Conservation (phyloP, 257 asterid genomes). For the Solanum megistacrolobum region DNA sequence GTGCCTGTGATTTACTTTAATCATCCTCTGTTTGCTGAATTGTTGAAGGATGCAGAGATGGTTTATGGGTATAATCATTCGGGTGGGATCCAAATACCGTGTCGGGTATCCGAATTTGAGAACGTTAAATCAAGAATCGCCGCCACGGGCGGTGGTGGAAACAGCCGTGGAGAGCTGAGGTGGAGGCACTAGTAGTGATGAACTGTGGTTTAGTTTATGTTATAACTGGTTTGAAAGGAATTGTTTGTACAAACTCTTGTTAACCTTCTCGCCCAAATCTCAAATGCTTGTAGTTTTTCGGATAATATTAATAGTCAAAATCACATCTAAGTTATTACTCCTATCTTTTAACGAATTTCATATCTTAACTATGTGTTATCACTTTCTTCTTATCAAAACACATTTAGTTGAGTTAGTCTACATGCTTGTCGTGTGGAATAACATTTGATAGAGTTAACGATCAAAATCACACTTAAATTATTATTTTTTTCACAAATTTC, state of each 20-base stretch:
- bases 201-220: neutral
- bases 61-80: conserved; percentile 47
- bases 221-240: neutral
- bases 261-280: neutral
- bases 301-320: neutral
- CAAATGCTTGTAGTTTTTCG: neutral
- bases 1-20: conserved; percentile 59
- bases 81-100: conserved; percentile 68
- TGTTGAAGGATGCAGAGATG: conserved; percentile 43
- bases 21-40: conserved; percentile 50
- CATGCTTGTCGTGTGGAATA: too few species aligned
- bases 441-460: neutral
- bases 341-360: neutral
- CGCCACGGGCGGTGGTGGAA: conserved; percentile 23
- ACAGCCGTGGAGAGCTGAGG: conserved; percentile 7
- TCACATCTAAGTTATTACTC: neutral
- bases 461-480: neutral
- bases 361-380: fast-evolving
- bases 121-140: conserved; percentile 44
- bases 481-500: too few species aligned
- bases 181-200: neutral
- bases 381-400: neutral
- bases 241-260: neutral
- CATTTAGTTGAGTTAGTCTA: neutral
- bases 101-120: conserved; percentile 46